Base-by-base conservation (phyloP, 169 alveolate genomes). In the Eimeria brunetti region DNA sequence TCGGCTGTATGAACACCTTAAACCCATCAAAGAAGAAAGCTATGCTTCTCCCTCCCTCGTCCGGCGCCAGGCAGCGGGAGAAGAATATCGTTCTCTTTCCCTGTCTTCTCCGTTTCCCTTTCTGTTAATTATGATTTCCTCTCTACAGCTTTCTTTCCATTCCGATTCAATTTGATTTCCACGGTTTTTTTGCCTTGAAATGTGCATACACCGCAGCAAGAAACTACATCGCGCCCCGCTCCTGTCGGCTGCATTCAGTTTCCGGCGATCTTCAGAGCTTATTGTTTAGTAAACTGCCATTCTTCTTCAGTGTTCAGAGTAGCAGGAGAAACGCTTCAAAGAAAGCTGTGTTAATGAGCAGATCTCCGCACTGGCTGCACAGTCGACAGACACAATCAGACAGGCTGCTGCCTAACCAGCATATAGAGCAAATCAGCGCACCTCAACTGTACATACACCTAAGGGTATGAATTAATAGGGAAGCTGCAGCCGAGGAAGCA, bases 231-330 rank as follows among this genome's bases (percentile, higher is more conserved):
- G 41, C 8, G 78, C 49, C 49, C n/a, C 78, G 78, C 78, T 67
- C 27, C 78, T 2, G 78, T 67, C 78, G 78, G 78, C 78, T 24
- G 78, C 78, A 33, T 67, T 33, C 78, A 67, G 78, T 11, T 67
- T 33, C 46, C 7, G 46, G 49, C 14, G 46, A 33, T 30, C 22
- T 4, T 22, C 9, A 9, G 78, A 6, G 14, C 12, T 67, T 30
- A 49, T 12, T 67, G n/a, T 6, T 8, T 33, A 11, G 8, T 14
- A 3, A 30, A 27, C 7, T 27, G 38, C 0, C 75, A 14, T 33
- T 33, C 33, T 67, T 67, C 9, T 9, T 11, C 22, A 67, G 4
- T 67, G 18, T 4, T 6, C 9, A 30, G 49, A 33, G 24, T 67
- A 0, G 0, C 14, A 11, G 5, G 12, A 1, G 78, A 14, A 33